Evolutionary conservation across 2,329 filamentous ascomycete genomes (phyloP), one percentile per base, ranked within the genome.

Genomic region (Colletotrichum liaoningense): DNA sequence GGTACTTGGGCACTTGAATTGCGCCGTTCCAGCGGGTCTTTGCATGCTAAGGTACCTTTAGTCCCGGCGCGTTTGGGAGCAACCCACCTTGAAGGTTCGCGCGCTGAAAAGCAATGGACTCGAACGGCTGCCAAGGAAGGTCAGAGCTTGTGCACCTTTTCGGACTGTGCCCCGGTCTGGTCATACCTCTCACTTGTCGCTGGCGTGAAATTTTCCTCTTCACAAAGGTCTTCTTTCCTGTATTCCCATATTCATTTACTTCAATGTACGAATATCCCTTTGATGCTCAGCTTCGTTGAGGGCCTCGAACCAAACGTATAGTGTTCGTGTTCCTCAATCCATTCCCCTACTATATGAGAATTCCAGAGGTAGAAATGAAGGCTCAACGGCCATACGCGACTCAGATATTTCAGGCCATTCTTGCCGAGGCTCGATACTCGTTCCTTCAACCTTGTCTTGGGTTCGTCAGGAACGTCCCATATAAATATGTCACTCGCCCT

Each of bases 331-430:
- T 16, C 11, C 22, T 19, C 16, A 46, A 22, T 66, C 49, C 62
- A 69, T 66, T 66, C 62, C 54, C 28, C 22, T 11, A 38, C n/a
- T 33, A 24, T n/a, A n/a, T 14, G 35, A 49, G 62, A 26, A 46
- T 57, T 52, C 33, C 35, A 67, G 63, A 55, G 30, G 58, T 16
- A 46, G 38, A 58, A n/a, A 59, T 28, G 26, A 58, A 54, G 72
- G 67, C 67, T 68, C 63, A 57, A 70, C 30, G 26, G 57, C 38
- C 30, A 57, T 56, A 75, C 62, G 63, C 57, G 66, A 55, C 66
- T 63, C 49, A 63, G 30, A 60, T 67, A 42, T 67, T 52, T 67
- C 55, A 24, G 55, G 22, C 42, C 68, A 67, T 71, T 71, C 63
- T 60, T 70, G 30, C 46, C 22, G 24, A 14, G n/a, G 38, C 35